Evolutionary conservation across 83 land plant genomes (phyloP).

Genomic region (Larix sibirica): DNA sequence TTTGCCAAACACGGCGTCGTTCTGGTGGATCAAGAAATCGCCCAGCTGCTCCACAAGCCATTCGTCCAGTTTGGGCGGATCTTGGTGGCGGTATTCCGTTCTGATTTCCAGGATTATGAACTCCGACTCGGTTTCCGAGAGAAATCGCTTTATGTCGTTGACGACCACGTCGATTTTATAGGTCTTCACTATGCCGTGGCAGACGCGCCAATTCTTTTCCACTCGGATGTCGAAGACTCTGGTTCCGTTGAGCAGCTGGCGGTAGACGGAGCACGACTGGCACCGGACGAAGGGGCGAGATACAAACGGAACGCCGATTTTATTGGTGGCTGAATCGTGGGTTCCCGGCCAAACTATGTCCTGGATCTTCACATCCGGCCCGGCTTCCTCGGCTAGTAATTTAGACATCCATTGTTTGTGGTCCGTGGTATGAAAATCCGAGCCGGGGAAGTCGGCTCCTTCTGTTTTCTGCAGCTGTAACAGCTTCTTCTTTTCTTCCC

Average conservation of each 20-base stretch:
- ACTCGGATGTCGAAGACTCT: slow-evolving; percentile 80
- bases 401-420: slow-evolving; percentile 82
- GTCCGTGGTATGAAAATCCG: slow-evolving; percentile 43
- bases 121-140: slow-evolving; percentile 73
- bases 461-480: slow-evolving; percentile 24
- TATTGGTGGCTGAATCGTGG: slow-evolving; percentile 92
- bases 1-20: slow-evolving; percentile 57
- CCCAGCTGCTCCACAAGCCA: slow-evolving; percentile 74
- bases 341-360: slow-evolving; percentile 90
- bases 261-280: slow-evolving; percentile 71
- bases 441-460: slow-evolving; percentile 73
- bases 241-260: slow-evolving; percentile 64
- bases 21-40: slow-evolving; percentile 67
- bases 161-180: slow-evolving; percentile 77
- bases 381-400: slow-evolving; percentile 32
- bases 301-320: slow-evolving; percentile 65
- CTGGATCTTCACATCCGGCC: slow-evolving; percentile 25
- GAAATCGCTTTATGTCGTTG: slow-evolving; percentile 61
- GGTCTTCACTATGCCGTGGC: slow-evolving; percentile 73
- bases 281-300: slow-evolving; percentile 91
- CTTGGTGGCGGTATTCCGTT: slow-evolving; percentile 80
- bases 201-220: slow-evolving; percentile 58
- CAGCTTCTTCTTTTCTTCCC: slow-evolving; percentile 50
- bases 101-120: slow-evolving; percentile 77
- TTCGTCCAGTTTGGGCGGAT: slow-evolving; percentile 76